Evolutionary conservation across 2,329 filamentous ascomycete species (phyloP).

Genomic region (Ophiostoma ips): DNA sequence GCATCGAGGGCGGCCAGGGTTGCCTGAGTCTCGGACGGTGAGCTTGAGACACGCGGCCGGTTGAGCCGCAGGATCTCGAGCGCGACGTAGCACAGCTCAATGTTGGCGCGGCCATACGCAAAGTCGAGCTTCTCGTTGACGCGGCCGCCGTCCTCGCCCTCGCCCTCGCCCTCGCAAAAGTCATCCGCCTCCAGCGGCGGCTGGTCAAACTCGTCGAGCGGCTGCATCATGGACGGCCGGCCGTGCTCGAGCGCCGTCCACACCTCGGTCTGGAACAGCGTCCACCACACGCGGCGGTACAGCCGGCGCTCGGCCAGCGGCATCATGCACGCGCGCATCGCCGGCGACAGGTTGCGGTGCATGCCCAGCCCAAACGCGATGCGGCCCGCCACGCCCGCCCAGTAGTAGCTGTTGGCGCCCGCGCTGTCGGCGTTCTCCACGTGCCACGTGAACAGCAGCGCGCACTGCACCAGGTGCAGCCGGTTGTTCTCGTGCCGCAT

Average conservation of each 20-base stretch:
- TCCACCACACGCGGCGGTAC: conserved; percentile 25
- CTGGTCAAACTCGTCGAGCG: conserved; percentile 38
- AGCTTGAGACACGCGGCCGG: too few relatives aligned
- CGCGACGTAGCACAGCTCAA: conserved; percentile 5
- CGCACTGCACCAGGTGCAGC: conserved; percentile 6
- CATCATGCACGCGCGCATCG: too few relatives aligned
- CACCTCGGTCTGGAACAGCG: conserved; percentile 26
- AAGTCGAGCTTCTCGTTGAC: background rate
- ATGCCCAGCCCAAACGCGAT: conserved; percentile 6
- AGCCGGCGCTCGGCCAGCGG: conserved; percentile 4
- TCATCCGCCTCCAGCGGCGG: conserved; percentile 28
- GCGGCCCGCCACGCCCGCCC: conserved; percentile 6
- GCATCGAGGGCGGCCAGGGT: background rate
- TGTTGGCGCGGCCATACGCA: background rate
- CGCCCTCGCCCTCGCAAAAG: too few relatives aligned
- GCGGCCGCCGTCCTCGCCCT: conserved; percentile 7
- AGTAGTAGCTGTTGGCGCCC: conserved; percentile 6
- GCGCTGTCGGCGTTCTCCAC: conserved; percentile 7
- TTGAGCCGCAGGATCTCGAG: background rate
- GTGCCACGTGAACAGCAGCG: conserved; percentile 9
- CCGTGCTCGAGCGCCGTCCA: conserved; percentile 28
- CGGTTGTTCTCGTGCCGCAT: conserved; percentile 9
- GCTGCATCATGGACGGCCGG: conserved; percentile 35
- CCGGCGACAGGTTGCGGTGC: conserved; percentile 7
- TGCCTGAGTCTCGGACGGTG: background rate